These are phyloP conservation scores for Batkoa obscura DNA, from an alignment of 371 early-diverging fungal species.

Conservation along the genomic window DNA sequence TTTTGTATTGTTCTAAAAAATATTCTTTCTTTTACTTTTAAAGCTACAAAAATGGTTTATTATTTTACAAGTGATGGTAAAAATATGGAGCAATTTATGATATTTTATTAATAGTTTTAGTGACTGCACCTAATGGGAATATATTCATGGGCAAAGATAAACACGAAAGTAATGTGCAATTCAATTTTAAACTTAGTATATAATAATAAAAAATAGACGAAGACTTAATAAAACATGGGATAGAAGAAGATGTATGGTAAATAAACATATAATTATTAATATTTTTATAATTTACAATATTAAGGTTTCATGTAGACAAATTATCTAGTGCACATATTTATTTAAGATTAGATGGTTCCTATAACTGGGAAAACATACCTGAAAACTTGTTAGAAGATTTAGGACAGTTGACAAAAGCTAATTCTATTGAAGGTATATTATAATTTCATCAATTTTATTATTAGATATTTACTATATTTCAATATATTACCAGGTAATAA, in stretches of 20 bases:
- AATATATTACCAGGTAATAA: slow-evolving; percentile 18
- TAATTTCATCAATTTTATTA: not conserved
- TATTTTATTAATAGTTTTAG: too few species aligned
- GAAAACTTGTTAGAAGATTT: slow-evolving; percentile 52
- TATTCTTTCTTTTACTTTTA: too few species aligned
- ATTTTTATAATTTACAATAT: too few species aligned
- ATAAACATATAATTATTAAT: too few species aligned
- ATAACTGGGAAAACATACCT: slow-evolving; percentile 67
- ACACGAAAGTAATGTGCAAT: slow-evolving; percentile 55
- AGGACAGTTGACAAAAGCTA: slow-evolving; percentile 90
- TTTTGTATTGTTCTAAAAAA: too few species aligned
- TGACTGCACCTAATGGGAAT: slow-evolving; percentile 43
- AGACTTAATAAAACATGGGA: slow-evolving; percentile 86
- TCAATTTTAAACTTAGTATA: not conserved
- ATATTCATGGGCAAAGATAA: slow-evolving; percentile 97
- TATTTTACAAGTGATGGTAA: too few species aligned
- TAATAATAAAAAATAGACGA: slow-evolving; percentile 39
- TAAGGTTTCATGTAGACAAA: slow-evolving; percentile 89
- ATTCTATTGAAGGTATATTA: slow-evolving; percentile 64
- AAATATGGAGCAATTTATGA: too few species aligned
- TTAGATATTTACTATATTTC: not conserved
- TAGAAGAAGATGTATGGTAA: slow-evolving; percentile 82
- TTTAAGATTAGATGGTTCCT: slow-evolving; percentile 48
- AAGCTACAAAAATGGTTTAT: too few species aligned
- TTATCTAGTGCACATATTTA: slow-evolving; percentile 93